Base-by-base conservation (phyloP, 1,284 basidiomycete species). In the Moesziomyces sp. region DNA sequence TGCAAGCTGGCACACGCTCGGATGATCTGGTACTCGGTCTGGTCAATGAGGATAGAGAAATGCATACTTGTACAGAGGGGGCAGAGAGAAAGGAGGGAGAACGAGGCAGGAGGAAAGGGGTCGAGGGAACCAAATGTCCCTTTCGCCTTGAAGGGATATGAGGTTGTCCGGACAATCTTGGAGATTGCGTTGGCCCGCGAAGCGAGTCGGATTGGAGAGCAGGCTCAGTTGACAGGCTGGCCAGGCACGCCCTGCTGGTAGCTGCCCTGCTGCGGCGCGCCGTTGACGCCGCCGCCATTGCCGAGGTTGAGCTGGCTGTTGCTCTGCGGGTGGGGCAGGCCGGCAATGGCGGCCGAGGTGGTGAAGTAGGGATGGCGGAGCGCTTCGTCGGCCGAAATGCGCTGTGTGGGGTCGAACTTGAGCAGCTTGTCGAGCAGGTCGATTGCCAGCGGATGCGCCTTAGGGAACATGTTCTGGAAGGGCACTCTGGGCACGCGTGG, bases 341-440 rank as follows among this genome's bases (percentile, higher is more conserved):
- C 66, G 14, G 66, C 58, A 16, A 83, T 66, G 6, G 82, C 82
- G 0, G 73, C 74, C 11, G 75, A 78, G 2, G 82, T 84, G 52
- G 80, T 92, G 85, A 98, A 98, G 86, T 98, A 98, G 0, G 93
- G 93, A 83, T 99, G 97, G 18, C 88, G 89, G 53, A 99, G 89
- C 0, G 97, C 95, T 54, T 97, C 93, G 30, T 92, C 91, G 26
- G 96, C 96, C 11, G 93, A 93, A 69, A 97, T 90, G 58, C 97
- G 91, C 81, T 95, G 91, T 30, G 91, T 88, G 0, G 97, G 97
- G 84, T 99, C 97, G 81, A 99, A 99, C 83, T 97, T 94, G 53
- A 99, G 89, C 46, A 99, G 90, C 66, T 92, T 90, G 84, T 99
- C 97, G 49, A 99, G 90, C 5, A 99, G 89, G 84, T 97, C 93